phyloP scores from a whole-genome alignment of 805 yeast genomes.

The Yarrowia alimentaria region DNA sequence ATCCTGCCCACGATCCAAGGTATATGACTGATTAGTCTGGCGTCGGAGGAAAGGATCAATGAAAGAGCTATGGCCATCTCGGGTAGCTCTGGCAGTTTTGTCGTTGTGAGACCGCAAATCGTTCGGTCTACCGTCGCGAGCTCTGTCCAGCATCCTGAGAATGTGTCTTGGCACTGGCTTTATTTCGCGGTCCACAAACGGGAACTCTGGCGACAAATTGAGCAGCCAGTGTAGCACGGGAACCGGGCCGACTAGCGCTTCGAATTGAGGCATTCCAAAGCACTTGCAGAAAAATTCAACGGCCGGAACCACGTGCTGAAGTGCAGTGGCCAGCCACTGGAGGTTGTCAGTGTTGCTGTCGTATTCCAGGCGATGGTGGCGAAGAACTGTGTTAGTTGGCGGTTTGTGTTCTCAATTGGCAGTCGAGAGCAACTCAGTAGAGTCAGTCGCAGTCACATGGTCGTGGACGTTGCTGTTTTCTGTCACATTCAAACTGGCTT shows the following conservation, averaged over 20 bases:
- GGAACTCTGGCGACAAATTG: slow-evolving; percentile 1
- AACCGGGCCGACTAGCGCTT: not conserved
- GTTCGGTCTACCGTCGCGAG: not conserved
- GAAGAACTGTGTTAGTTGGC: slow-evolving; percentile 8
- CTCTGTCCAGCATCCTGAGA: slow-evolving; percentile 4
- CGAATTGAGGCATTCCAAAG: slow-evolving; percentile 19
- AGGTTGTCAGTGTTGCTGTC: not conserved
- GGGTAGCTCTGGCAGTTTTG: not conserved
- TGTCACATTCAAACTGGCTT: too few species aligned
- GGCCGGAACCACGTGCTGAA: not conserved
- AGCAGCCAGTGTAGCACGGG: slow-evolving; percentile 14
- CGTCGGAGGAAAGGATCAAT: not conserved
- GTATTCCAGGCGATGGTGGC: not conserved
- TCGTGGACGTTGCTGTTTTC: not conserved
- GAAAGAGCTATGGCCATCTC: not conserved
- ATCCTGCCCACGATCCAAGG: slow-evolving; percentile 1
- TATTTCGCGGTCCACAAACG: not conserved
- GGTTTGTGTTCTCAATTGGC: too few species aligned
- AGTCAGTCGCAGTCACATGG: too few species aligned
- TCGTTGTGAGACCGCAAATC: not conserved
- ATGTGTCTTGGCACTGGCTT: not conserved
- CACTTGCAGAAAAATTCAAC: slow-evolving; percentile 11
- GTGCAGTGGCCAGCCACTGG: not conserved
- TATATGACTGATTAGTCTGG: not conserved
- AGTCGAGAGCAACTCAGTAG: too few species aligned